These are phyloP conservation scores for Pleurotus tuber-regium DNA, from an alignment of 768 basidiomycete genomes.

Conservation along the genomic window DNA sequence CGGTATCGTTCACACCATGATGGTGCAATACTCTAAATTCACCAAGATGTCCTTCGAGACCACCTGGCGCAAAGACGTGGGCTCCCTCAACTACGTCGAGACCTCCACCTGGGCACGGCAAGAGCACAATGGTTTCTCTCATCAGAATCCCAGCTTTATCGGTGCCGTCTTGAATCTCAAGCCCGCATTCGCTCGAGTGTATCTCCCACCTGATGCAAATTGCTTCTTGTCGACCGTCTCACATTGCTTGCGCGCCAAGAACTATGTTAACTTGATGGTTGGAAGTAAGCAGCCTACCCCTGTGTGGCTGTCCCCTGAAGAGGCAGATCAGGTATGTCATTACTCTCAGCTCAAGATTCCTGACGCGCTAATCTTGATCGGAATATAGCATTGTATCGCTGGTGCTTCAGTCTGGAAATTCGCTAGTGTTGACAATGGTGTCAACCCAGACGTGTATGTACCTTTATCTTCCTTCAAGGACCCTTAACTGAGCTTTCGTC, in stretches of 20 bases:
- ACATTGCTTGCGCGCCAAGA: conserved; percentile 81
- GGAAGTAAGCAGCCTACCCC: conserved; percentile 84
- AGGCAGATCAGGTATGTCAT: conserved; percentile 57
- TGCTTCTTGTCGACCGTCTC: conserved; percentile 80
- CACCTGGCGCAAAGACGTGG: conserved; percentile 66
- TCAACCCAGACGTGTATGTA: conserved; percentile 74
- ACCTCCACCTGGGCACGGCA: conserved; percentile 86
- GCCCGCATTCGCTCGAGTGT: conserved; percentile 66
- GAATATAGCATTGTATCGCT: conserved; percentile 78
- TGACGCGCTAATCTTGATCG: conserved; percentile 12
- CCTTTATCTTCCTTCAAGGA: too few species aligned
- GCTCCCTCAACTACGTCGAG: conserved; percentile 83
- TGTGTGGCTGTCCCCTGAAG: conserved; percentile 75
- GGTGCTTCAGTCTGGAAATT: conserved; percentile 88
- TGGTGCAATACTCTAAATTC: conserved; percentile 89
- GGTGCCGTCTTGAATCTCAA: conserved; percentile 83
- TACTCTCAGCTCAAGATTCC: background rate
- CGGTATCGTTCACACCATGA: conserved; percentile 88
- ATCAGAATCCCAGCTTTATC: conserved; percentile 85
- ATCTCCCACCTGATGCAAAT: conserved; percentile 89
- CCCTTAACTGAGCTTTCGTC: too few species aligned
- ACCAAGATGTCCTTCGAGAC: conserved; percentile 73
- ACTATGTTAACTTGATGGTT: conserved; percentile 87
- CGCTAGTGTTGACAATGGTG: conserved; percentile 70
- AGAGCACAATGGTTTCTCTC: conserved; percentile 86